A percentile compares a stretch with the other conserved stretches of the same genome.
These are phyloP conservation scores for Puccinia novopanici DNA, from an alignment of 1,284 basidiomycete genomes.

Conservation along the genomic window DNA sequence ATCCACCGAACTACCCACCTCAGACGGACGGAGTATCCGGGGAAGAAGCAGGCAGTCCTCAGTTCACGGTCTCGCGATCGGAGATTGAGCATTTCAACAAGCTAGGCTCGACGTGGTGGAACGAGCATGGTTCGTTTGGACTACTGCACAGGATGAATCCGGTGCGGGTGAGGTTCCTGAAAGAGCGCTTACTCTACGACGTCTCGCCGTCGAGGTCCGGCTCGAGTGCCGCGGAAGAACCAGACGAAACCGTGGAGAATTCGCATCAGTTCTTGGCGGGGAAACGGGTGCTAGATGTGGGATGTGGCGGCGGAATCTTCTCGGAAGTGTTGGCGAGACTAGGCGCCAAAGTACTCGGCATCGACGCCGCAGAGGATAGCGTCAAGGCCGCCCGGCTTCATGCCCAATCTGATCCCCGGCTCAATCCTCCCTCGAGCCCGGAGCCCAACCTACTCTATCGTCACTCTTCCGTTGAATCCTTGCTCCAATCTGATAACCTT, in stretches of 20 bases:
- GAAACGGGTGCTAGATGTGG: slow-evolving; percentile 76
- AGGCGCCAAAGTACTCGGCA: slow-evolving; percentile 79
- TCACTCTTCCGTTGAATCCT: slow-evolving; percentile 76
- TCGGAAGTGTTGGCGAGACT: slow-evolving; percentile 86
- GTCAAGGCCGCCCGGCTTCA: slow-evolving; percentile 83
- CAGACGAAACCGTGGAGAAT: neutral
- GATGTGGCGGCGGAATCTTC: slow-evolving; percentile 91
- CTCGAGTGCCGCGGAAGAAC: slow-evolving; percentile 53
- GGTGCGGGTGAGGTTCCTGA: slow-evolving; percentile 78
- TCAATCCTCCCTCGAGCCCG: slow-evolving; percentile 56
- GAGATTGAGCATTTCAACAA: slow-evolving; percentile 92
- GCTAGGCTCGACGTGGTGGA: slow-evolving; percentile 94
- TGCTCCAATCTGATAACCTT: slow-evolving; percentile 64
- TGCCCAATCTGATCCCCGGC: slow-evolving; percentile 73
- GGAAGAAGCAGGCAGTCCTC: neutral
- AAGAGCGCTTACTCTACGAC: slow-evolving; percentile 72
- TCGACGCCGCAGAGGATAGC: slow-evolving; percentile 87
- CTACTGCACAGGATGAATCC: slow-evolving; percentile 96
- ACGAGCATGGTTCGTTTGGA: slow-evolving; percentile 86
- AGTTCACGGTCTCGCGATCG: slow-evolving; percentile 59
- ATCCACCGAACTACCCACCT: neutral
- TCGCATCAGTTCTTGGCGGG: slow-evolving; percentile 63
- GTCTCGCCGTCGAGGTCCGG: slow-evolving; percentile 40
- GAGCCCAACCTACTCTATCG: slow-evolving; percentile 63
- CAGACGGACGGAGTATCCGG: neutral